Base-by-base conservation (phyloP, 2,329 filamentous ascomycete species). In the Ampelomyces quisqualis region DNA sequence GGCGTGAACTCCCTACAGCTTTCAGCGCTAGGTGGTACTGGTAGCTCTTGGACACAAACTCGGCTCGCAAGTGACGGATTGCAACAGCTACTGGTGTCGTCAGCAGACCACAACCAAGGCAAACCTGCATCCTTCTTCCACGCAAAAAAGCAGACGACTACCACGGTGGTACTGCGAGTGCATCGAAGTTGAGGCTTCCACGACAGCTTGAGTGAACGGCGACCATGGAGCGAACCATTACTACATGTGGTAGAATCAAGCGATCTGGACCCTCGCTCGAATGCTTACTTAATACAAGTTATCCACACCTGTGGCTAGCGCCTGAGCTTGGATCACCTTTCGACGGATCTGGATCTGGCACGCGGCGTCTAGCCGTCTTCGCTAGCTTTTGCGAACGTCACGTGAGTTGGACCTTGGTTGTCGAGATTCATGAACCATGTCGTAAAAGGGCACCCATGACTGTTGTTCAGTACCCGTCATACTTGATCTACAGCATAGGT, bases 361-460 rank as follows among this genome's bases (percentile, higher is more conserved):
- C 50, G 42, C 47, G 43, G 29, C 29, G 31, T 15, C 45, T 55
- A 53, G 21, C 48, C 43, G n/a, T 15, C 48, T 40, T 27, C 18
- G 54, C 51, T 37, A 51, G 26, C 40, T 52, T 51, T 49, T 48
- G 56, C 56, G 56, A 59, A 45, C 11, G n/a, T 24, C 56, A 59
- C 51, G 51, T 59, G 56, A 50, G 40, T 19, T 7, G 18, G 20
- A 15, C 13, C 11, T 13, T 21, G 28, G 28, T 19, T 17, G 17
- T 4, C 22, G 8, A 4, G 19, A 21, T 13, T 8, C 17, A 33
- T 21, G 18, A 21, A 3, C 14, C 17, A 18, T 6, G 9, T 11
- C n/a, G 10, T 30, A 9, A 17, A 10, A n/a, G 10, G 15, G 13
- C 26, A 14, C 26, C 18, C 18, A 33, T 13, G n/a, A 33, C n/a